Base-by-base conservation (phyloP, 805 yeast genomes). In the Saccharomyces mikatae region DNA sequence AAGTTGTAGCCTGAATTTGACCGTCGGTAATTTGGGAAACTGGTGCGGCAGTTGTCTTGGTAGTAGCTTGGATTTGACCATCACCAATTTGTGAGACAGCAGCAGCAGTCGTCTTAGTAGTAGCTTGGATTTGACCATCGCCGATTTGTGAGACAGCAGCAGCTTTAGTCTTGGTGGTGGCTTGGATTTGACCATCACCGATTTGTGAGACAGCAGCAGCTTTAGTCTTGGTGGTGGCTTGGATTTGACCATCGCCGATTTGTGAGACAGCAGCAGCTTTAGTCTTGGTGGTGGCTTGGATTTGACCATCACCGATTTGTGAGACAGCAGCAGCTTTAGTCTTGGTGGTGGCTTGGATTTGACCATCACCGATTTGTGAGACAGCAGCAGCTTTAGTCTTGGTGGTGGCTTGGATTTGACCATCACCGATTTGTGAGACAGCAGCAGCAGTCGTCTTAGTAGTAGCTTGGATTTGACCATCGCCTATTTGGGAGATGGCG, bases 171-270 rank as follows among this genome's bases (percentile, higher is more conserved):
- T 36, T 36, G 56, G 74, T 69, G 54, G 65, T 47, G 22, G 67
- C 53, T 69, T 80, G 84, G 64, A 80, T 72, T 70, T 80, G 84
- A 62, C 84, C 84, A 61, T 80, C 85, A 59, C 76, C 76, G 55
- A 81, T 80, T 70, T 80, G 84, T 55, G 80, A 71, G 50, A 80
- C 71, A 51, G 72, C 77, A 17, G 67, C 55, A 50, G 73, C 72
- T 67, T 62, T 31, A 71, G 67, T 47, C 62, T 60, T 48, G 11
- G 58, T 49, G 51, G 60, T 52, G 46, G 63, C 63, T 59, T 58
- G 62, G 50, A 59, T 52, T 59, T 60, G 56, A 49, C 64, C 58
- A 48, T 56, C 62, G 57, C 56, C 48, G 56, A 56, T 51, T 65
- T 60, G 57, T 56, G 59, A 58, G 46, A 52, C 61, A 14, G 63